A percentile compares a stretch with the other conserved stretches of the same genome.
Conservation (phyloP, 139 green algal genomes). For the Dunaliella primolecta region DNA sequence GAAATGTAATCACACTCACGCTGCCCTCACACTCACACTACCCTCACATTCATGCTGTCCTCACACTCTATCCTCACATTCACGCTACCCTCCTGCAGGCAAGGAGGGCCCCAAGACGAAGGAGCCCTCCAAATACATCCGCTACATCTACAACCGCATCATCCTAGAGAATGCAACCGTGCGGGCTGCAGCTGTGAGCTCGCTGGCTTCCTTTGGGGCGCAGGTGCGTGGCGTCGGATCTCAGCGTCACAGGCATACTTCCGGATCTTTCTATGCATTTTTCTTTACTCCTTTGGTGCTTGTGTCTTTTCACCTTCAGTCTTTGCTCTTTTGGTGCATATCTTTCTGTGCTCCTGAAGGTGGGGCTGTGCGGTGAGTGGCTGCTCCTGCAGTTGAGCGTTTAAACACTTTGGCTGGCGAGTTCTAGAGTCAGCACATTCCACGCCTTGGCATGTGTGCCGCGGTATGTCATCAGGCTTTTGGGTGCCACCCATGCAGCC, state of each 20-base stretch:
- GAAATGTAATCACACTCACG: too few relatives aligned
- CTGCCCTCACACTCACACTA: too few relatives aligned
- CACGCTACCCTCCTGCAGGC: constrained; percentile 32
- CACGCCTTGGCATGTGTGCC: too few relatives aligned
- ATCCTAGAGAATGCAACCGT: constrained; percentile 99
- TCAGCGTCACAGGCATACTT: not conserved
- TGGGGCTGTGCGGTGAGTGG: too few relatives aligned
- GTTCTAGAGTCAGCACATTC: too few relatives aligned
- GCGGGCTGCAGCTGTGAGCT: constrained; percentile 85
- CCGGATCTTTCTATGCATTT: not conserved
- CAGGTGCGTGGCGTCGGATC: constrained; percentile 4
- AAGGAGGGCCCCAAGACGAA: constrained; percentile 54
- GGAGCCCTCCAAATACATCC: constrained; percentile 82
- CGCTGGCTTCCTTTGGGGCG: constrained; percentile 86
- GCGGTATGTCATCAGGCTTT: too few relatives aligned
- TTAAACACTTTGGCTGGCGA: too few relatives aligned
- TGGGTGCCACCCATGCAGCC: too few relatives aligned
- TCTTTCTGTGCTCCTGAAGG: too few relatives aligned
- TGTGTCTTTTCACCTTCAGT: not conserved
- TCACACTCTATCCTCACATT: too few relatives aligned
- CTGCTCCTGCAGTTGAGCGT: too few relatives aligned
- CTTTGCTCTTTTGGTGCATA: not conserved
- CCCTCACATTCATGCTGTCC: too few relatives aligned
- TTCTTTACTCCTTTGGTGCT: not conserved
- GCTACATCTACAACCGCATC: constrained; percentile 99